Evolutionary conservation across 805 yeast genomes (phyloP), one percentile per base, ranked within the genome.

Genomic region (Limtongia smithiae): DNA sequence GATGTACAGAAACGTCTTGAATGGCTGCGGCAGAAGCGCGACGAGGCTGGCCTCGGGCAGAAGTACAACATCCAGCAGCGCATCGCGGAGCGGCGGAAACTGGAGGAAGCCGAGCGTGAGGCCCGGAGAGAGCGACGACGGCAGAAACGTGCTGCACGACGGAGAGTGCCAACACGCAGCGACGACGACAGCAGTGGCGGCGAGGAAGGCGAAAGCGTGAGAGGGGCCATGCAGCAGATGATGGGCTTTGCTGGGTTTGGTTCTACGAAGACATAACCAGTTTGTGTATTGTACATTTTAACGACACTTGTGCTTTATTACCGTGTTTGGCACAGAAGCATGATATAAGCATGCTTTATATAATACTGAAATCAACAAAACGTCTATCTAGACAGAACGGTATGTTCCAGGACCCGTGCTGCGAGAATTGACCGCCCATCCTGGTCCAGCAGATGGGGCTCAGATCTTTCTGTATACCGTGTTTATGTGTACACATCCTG

Each of bases 181-280:
- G 30, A 15, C 36, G 30, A 42, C 22, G 44, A 39, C 3, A 31
- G 21, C 37, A 15, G 39, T 25, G 46, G 41, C 3, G 21, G 21
- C 37, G 50, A 46, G n/a, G 56, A 46, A 35, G 49, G 59, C n/a
- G 33, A 33, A 14, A 50, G 15, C 11, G 60, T 55, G 15, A 40
- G 37, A 14, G 58, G 54, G 50, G 71, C 65, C 9, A 62, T 64
- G 60, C 54, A 55, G 25, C 55, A 48, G 27, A 52, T 73, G 53
- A 81, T 83, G 86, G 90, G 90, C 2, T 79, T 84, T 54, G 57
- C 67, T 1, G 73, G 76, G 1, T 82, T 82, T 65, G 78, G 77
- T 0, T 61, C 75, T 7, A 69, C 82, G 1, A 80, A 78, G 62
- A 33, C 14, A 9, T 20, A 25, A 20, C n/a, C n/a, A n/a, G n/a